These are phyloP conservation scores for Diaporthe capsici DNA, from an alignment of 2,329 filamentous ascomycete species.

Conservation along the genomic window DNA sequence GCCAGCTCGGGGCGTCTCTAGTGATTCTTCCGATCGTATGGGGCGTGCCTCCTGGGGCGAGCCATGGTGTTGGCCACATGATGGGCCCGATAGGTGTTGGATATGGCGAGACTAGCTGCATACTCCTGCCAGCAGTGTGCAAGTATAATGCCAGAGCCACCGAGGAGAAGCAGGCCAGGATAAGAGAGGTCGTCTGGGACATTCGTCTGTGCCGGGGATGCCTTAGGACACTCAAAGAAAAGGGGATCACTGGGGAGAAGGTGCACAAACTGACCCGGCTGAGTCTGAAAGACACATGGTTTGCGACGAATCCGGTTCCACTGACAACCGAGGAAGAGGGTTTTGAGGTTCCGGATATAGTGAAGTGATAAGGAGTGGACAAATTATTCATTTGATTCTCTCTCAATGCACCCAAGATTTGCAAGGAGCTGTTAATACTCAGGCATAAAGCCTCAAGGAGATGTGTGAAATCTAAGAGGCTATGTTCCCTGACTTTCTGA, in stretches of 20 bases:
- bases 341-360: conserved; percentile 64
- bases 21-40: not conserved
- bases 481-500: not conserved
- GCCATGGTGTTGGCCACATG: conserved; percentile 67
- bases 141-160: conserved; percentile 65
- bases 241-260: conserved; percentile 63
- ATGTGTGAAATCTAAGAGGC: rapidly evolving
- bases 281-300: conserved; percentile 65
- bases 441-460: not conserved
- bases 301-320: conserved; percentile 63
- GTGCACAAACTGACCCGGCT: conserved; percentile 63
- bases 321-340: conserved; percentile 62
- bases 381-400: not conserved
- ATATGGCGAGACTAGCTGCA: conserved; percentile 73
- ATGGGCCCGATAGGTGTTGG: conserved; percentile 69
- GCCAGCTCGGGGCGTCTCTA: not conserved
- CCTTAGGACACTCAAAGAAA: conserved; percentile 66
- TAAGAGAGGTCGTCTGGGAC: conserved; percentile 56
- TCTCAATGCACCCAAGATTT: not conserved
- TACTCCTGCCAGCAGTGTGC: conserved; percentile 68
- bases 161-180: conserved; percentile 55
- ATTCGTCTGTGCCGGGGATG: conserved; percentile 60
- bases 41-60: conserved; percentile 52
- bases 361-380: not conserved
- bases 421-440: not conserved